A percentile compares a stretch with the other conserved stretches of the same genome.
Evolutionary conservation across 1,284 basidiomycete genomes (phyloP).

Genomic region (Ustilago xerochloae): DNA sequence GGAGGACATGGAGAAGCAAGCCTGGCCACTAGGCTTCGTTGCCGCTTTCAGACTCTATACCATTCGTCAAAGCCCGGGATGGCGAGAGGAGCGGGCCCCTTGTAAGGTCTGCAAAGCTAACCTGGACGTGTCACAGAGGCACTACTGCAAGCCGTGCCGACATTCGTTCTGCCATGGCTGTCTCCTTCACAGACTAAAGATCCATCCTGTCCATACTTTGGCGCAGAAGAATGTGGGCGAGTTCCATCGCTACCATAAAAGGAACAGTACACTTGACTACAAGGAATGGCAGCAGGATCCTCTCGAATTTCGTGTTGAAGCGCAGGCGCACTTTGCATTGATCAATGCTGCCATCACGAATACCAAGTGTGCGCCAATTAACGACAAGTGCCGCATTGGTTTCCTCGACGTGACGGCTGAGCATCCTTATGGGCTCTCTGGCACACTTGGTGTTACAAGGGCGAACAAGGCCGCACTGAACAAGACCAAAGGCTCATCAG

Average conservation of each 20-base stretch:
- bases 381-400: constrained; percentile 26
- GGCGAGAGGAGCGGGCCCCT: constrained; percentile 13
- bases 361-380: constrained; percentile 24
- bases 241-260: constrained; percentile 39
- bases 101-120: constrained; percentile 42
- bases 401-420: constrained; percentile 35
- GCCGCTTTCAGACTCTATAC: constrained; percentile 41
- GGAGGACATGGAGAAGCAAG: constrained; percentile 11
- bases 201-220: constrained; percentile 44
- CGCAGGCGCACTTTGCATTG: constrained; percentile 38
- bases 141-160: constrained; percentile 39
- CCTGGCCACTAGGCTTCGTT: constrained; percentile 39
- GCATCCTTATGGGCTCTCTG: constrained; percentile 27
- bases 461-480: constrained; percentile 3
- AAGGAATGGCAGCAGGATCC: constrained; percentile 44
- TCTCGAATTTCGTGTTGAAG: constrained; percentile 17
- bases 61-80: constrained; percentile 10
- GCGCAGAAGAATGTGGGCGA: constrained; percentile 24
- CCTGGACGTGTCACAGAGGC: constrained; percentile 25
- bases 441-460: constrained; percentile 20
- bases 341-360: constrained; percentile 42
- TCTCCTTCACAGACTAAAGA: constrained; percentile 32
- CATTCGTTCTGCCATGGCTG: constrained; percentile 46
- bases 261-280: constrained; percentile 36
- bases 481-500: neutral